Conservation (phyloP, 768 basidiomycete genomes). For the Mycena galericulata region DNA sequence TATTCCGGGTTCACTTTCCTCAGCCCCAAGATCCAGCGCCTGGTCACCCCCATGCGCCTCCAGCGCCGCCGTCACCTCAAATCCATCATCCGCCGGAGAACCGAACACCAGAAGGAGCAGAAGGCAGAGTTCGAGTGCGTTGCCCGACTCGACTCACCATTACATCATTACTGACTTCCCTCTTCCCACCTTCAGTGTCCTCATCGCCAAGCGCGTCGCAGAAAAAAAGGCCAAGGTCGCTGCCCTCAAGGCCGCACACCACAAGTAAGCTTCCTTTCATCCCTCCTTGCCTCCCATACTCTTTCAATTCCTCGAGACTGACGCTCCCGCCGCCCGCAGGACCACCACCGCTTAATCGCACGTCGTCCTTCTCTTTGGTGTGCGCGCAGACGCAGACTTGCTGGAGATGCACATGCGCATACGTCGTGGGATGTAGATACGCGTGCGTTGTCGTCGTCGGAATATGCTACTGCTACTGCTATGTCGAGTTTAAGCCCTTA, state of each 20-base stretch:
- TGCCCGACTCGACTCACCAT: neutral
- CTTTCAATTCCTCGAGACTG: neutral
- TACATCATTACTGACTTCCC: neutral
- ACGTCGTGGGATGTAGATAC: constrained; percentile 27
- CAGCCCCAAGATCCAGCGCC: constrained; percentile 96
- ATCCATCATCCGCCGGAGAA: constrained; percentile 87
- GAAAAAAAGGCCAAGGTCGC: constrained; percentile 95
- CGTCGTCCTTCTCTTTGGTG: neutral
- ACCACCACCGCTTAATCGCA: constrained; percentile 27
- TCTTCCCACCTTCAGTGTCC: constrained; percentile 55
- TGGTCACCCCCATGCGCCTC: constrained; percentile 94
- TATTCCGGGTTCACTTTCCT: neutral
- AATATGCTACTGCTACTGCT: constrained; percentile 21
- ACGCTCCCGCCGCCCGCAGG: neutral
- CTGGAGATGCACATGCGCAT: constrained; percentile 16
- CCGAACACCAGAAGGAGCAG: constrained; percentile 95
- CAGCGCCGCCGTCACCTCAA: constrained; percentile 95
- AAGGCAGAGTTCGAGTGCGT: constrained; percentile 92
- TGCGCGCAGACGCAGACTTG: constrained; percentile 20
- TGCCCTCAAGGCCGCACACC: constrained; percentile 88
- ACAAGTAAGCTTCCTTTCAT: constrained; percentile 60
- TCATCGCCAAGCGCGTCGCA: constrained; percentile 89
- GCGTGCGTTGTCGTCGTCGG: constrained; percentile 26
- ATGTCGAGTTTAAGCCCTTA: constrained; percentile 31
- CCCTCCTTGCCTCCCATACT: neutral